Evolutionary conservation across 2,329 filamentous ascomycete species (phyloP).

Genomic region (Ceratocystis diversiconidia): DNA sequence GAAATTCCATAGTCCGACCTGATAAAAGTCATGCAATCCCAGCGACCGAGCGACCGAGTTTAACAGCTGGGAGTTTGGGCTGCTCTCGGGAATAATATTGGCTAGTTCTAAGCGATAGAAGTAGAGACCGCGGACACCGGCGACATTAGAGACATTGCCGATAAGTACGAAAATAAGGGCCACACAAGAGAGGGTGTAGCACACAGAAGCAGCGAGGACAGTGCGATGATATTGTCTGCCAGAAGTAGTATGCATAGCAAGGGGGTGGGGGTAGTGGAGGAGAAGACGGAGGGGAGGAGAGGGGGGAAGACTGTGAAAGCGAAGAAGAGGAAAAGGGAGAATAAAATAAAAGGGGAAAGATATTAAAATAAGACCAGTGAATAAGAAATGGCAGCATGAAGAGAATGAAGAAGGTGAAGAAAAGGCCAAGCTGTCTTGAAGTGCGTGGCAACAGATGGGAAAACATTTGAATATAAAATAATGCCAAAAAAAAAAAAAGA

Average conservation of each 20-base stretch:
- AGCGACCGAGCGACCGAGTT: conserved; percentile 78
- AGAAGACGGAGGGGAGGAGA: neutral
- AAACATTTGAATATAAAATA: neutral
- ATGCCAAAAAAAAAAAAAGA: neutral
- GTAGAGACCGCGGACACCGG: conserved; percentile 55
- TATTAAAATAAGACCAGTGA: neutral
- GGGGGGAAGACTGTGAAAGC: neutral
- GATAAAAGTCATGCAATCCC: conserved; percentile 87
- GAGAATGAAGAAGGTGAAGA: neutral
- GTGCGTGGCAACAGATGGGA: neutral
- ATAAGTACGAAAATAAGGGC: conserved; percentile 70
- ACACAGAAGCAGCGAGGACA: conserved; percentile 48
- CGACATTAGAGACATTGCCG: conserved; percentile 52
- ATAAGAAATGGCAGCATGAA: neutral
- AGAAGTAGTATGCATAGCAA: conserved; percentile 15
- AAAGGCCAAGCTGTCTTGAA: neutral
- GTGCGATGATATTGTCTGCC: conserved; percentile 36
- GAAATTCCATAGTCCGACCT: conserved; percentile 81
- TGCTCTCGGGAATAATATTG: conserved; percentile 60
- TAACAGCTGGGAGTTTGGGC: conserved; percentile 60
- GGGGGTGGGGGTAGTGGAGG: neutral
- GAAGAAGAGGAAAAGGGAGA: neutral
- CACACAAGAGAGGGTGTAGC: conserved; percentile 60
- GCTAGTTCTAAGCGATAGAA: conserved; percentile 76
- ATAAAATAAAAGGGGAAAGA: conserved; percentile 5